A percentile compares a stretch with the other conserved stretches of the same genome.
These are phyloP conservation scores for Auricularia auricula-judae DNA, from an alignment of 768 basidiomycete species.

Conservation along the genomic window DNA sequence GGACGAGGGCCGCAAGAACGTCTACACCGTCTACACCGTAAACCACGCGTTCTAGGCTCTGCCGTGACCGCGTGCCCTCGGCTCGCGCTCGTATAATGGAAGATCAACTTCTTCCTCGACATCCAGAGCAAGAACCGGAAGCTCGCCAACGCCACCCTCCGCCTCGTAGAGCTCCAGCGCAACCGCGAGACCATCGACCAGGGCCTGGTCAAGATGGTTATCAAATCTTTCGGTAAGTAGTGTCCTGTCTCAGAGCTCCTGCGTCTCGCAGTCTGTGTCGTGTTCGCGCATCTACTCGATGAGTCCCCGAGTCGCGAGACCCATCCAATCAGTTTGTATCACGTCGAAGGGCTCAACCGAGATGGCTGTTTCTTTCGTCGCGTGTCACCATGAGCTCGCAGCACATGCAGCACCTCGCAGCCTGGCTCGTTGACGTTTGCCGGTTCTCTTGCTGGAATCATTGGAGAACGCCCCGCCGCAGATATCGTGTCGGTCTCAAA, in stretches of 20 bases:
- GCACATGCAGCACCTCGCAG: too few relatives aligned
- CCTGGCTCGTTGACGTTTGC: too few relatives aligned
- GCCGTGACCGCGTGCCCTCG: constrained; percentile 14
- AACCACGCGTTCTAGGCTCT: constrained; percentile 13
- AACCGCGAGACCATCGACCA: constrained; percentile 93
- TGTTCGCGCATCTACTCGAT: too few relatives aligned
- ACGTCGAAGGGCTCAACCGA: too few relatives aligned
- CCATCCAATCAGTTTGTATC: too few relatives aligned
- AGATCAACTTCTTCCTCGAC: constrained; percentile 75
- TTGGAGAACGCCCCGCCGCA: too few relatives aligned
- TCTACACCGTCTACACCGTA: constrained; percentile 94
- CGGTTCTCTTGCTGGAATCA: too few relatives aligned
- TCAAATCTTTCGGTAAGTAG: constrained; percentile 63
- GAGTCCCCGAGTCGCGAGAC: too few relatives aligned
- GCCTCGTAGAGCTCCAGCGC: constrained; percentile 85
- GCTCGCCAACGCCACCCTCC: constrained; percentile 77
- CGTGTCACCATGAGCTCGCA: too few relatives aligned
- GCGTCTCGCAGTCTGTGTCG: too few relatives aligned
- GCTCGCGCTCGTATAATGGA: constrained; percentile 97
- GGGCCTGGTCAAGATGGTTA: constrained; percentile 84
- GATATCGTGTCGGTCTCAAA: too few relatives aligned
- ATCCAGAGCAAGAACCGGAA: constrained; percentile 76
- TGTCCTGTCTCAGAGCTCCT: constrained; percentile 7
- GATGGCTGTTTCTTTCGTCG: too few relatives aligned
- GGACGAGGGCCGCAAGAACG: constrained; percentile 90